A percentile compares a stretch with the other conserved stretches of the same genome.
phyloP scores from a whole-genome alignment of 2,329 filamentous ascomycete species.

The Colletotrichum lupini region DNA sequence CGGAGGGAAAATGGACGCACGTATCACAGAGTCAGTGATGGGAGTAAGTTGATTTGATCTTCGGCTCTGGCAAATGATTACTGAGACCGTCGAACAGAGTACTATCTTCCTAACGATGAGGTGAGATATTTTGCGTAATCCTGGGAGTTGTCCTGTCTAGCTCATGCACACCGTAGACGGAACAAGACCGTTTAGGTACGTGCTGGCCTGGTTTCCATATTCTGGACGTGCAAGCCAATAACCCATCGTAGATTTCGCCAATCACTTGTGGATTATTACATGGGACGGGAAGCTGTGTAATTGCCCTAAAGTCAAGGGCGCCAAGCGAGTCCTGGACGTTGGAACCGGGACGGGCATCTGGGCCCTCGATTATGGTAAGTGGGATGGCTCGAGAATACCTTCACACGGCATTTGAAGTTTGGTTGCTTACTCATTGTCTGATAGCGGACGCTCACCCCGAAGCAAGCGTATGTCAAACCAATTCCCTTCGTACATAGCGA shows the following conservation, averaged over 20 bases:
- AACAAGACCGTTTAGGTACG: conserved; percentile 29
- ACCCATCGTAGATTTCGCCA: conserved; percentile 55
- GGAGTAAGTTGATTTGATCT: not conserved
- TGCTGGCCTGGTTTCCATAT: accelerated
- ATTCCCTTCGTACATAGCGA: too few species aligned
- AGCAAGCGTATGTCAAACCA: conserved; percentile 36
- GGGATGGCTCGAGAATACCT: not conserved
- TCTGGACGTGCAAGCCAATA: not conserved
- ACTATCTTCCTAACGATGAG: conserved; percentile 30
- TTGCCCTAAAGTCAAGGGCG: conserved; percentile 28
- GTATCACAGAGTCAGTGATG: conserved; percentile 35
- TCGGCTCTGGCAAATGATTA: too few species aligned
- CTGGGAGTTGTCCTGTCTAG: too few species aligned
- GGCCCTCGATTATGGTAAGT: conserved; percentile 53
- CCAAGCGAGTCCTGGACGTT: conserved; percentile 38
- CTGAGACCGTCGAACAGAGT: conserved; percentile 4
- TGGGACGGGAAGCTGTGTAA: conserved; percentile 38
- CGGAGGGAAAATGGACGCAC: conserved; percentile 29
- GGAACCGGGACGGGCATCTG: conserved; percentile 43
- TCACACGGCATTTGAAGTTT: not conserved
- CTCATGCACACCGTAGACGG: not conserved
- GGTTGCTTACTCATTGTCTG: too few species aligned
- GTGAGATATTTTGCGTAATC: not conserved
- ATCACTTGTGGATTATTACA: conserved; percentile 61
- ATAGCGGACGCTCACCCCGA: conserved; percentile 38